Base-by-base conservation (phyloP, 352 stramenopile genomes). In the Globisporangium spinosum region DNA sequence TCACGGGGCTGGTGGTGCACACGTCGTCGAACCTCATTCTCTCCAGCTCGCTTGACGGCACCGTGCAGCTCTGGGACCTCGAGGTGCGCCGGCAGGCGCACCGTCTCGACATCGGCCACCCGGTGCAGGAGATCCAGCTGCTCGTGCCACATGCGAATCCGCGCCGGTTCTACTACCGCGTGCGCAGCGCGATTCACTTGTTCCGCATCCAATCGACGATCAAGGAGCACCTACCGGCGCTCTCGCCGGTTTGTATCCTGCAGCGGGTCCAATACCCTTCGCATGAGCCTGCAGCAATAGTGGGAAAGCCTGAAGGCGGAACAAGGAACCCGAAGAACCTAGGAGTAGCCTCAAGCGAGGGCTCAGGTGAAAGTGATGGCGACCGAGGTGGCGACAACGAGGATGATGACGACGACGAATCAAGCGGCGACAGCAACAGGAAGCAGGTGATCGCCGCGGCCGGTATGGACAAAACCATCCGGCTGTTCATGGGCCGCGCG, bases 1-100 rank as follows among this genome's bases (percentile, higher is more conserved):
- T 93, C 32, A 90, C 85, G 29, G 77, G 77, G 15, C 65, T 93
- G 3, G 77, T 71, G 0, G 74, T 90, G 23, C 82, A 89, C 58
- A 43, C 68, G 6, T 67, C 81, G 7, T 90, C 82, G 27, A 70
- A 76, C 4, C 73, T 90, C 10, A 70, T 91, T 15, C 72, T 93
- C 35, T 93, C 85, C 2, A 89, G 80, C 23, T 91, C 81, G n/a
- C 72, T 93, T 0, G 85, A 93, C 55, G 82, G 79, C 34, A 83
- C 82, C 0, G 77, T 93, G 34, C 73, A 82, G 34, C 69, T 93
- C 6, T 93, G 81, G 82, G 82, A 93, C 56, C 61, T 91, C 15
- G 85, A 93, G 32, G 75, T 82, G 3, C 75, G 83, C 3, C 76
- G 80, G 8, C 82, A 90, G 57, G 77, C 80, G 7, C 85, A 93